Conservation (phyloP, 2,329 filamentous ascomycete genomes). For the Simplicillium aogashimaense region DNA sequence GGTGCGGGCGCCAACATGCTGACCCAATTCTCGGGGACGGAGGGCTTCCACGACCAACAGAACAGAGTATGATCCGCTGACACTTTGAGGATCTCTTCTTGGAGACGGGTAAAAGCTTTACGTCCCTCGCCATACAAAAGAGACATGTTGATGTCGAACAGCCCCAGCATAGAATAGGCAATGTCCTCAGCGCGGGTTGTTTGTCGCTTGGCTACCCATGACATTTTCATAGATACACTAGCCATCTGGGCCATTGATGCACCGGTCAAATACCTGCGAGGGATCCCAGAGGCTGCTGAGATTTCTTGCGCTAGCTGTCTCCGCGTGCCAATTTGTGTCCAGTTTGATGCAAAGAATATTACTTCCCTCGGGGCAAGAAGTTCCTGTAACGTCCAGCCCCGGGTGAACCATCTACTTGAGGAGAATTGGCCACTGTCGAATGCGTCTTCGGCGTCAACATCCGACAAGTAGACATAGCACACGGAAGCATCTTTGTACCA, state of each 20-base stretch:
- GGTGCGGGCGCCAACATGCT: too few relatives aligned
- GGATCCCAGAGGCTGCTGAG: background rate
- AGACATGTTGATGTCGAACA: constrained; percentile 9
- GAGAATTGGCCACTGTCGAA: background rate
- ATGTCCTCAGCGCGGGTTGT: background rate
- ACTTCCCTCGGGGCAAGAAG: background rate
- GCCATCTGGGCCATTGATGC: background rate
- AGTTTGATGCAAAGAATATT: background rate
- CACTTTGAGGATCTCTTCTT: constrained; percentile 7
- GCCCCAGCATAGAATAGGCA: constrained; percentile 9
- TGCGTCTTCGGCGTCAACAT: background rate
- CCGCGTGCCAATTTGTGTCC: background rate
- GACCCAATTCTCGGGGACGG: too few relatives aligned
- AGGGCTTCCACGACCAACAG: too few relatives aligned
- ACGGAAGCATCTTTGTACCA: background rate
- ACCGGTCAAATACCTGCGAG: background rate
- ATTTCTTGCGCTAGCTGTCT: background rate
- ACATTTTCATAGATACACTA: background rate
- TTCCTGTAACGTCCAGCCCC: constrained; percentile 10
- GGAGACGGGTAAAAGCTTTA: constrained; percentile 8
- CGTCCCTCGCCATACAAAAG: constrained; percentile 10
- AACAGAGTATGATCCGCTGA: background rate
- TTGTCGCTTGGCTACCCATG: background rate
- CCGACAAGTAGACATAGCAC: background rate
- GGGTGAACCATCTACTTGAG: background rate